Evolutionary conservation across 805 yeast genomes (phyloP).

Genomic region (Saccharomycopsis schoenii): DNA sequence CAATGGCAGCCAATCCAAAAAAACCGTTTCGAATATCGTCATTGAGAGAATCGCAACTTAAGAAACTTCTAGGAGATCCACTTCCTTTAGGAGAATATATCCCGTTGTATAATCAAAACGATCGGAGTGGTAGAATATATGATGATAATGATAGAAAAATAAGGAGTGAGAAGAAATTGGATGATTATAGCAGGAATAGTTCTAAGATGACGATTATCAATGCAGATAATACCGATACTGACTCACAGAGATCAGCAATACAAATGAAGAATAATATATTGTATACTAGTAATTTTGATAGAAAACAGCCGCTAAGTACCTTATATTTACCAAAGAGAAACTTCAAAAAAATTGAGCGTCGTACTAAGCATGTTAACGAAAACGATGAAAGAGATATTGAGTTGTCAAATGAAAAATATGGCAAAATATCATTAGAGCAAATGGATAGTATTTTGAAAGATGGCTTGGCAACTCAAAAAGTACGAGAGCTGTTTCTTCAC

Average conservation of each 20-base stretch:
- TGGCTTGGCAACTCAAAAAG: too few species aligned
- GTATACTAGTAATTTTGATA: background rate
- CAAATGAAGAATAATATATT: background rate
- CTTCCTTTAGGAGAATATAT: background rate
- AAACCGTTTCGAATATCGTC: background rate
- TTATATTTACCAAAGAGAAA: background rate
- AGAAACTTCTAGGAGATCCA: background rate
- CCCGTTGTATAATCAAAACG: background rate
- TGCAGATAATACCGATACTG: background rate
- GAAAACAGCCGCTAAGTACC: background rate
- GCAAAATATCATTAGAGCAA: too few species aligned
- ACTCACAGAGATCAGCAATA: too few species aligned
- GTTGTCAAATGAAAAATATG: background rate
- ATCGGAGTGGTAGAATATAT: background rate
- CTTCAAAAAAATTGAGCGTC: background rate
- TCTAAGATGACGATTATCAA: too few species aligned
- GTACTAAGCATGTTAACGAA: background rate
- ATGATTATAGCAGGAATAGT: background rate
- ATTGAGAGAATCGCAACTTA: background rate
- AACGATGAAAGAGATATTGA: background rate
- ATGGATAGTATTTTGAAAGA: too few species aligned
- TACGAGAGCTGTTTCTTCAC: too few species aligned
- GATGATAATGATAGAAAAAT: background rate
- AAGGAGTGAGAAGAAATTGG: too few species aligned
- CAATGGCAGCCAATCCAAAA: background rate